Evolutionary conservation across 805 yeast genomes (phyloP).

Genomic region (Priceomyces castillae): DNA sequence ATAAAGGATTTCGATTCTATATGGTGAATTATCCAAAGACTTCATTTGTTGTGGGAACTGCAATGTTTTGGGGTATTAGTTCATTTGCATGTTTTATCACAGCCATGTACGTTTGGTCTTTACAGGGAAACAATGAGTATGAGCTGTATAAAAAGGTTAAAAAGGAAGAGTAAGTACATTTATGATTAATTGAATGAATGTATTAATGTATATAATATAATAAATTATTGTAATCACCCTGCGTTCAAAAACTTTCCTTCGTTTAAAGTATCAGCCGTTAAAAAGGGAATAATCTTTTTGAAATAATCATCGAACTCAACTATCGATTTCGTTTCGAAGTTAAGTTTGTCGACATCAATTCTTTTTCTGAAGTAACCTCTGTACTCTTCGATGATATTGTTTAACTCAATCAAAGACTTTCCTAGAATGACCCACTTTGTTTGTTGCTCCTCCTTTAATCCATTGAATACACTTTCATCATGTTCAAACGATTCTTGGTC

Average conservation of each 20-base stretch:
- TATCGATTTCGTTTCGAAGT: constrained; percentile 7
- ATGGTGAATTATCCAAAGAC: constrained; percentile 32
- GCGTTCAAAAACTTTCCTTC: constrained; percentile 32
- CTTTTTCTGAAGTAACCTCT: constrained; percentile 36
- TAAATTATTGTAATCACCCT: constrained; percentile 12
- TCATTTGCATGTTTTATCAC: constrained; percentile 27
- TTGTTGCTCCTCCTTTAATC: not conserved
- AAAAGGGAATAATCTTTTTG: constrained; percentile 36
- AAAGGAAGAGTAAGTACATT: constrained; percentile 4
- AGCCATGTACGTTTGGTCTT: constrained; percentile 21
- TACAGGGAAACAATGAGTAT: constrained; percentile 1
- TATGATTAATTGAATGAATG: not conserved
- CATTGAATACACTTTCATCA: constrained; percentile 4
- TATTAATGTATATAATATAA: not conserved
- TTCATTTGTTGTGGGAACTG: constrained; percentile 35
- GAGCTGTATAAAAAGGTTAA: not conserved
- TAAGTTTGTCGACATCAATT: constrained; percentile 28
- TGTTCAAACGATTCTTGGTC: constrained; percentile 11
- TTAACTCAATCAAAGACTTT: constrained; percentile 53
- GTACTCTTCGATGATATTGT: constrained; percentile 44
- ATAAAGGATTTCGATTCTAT: constrained; percentile 43
- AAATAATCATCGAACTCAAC: constrained; percentile 31
- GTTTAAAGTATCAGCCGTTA: constrained; percentile 34
- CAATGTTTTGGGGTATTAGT: constrained; percentile 36
- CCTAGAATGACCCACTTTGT: constrained; percentile 37